Conservation (phyloP, 495 filamentous ascomycete species). For the Daldinia childiae region DNA sequence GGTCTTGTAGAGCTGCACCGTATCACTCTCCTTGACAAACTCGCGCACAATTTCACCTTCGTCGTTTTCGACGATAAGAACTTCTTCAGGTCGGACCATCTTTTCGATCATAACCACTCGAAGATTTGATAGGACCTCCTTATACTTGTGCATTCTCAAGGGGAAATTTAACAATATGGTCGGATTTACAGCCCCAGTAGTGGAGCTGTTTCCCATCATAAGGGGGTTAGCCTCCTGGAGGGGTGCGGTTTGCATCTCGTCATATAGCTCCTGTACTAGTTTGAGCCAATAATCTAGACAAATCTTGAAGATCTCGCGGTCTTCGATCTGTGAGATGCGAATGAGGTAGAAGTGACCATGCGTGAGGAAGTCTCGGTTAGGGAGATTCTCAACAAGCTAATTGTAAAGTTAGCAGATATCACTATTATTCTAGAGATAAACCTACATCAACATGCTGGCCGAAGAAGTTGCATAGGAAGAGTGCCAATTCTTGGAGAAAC, state of each 20-base stretch:
- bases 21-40: slow-evolving; percentile 99
- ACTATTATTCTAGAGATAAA: slow-evolving; percentile 27
- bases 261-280: slow-evolving; percentile 96
- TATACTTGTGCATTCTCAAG: slow-evolving; percentile 96
- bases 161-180: slow-evolving; percentile 83
- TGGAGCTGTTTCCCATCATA: slow-evolving; percentile 67
- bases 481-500: slow-evolving; percentile 93
- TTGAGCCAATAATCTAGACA: slow-evolving; percentile 99
- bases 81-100: slow-evolving; percentile 98
- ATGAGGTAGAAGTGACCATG: slow-evolving; percentile 99
- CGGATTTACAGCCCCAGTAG: slow-evolving; percentile 83
- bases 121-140: slow-evolving; percentile 90
- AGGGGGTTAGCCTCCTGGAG: slow-evolving; percentile 91
- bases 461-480: slow-evolving; percentile 97
- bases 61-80: slow-evolving; percentile 99
- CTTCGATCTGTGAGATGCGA: slow-evolving; percentile 96
- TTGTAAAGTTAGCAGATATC: slow-evolving; percentile 39
- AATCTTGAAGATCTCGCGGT: slow-evolving; percentile 99
- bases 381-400: slow-evolving; percentile 92
- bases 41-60: slow-evolving; percentile 99
- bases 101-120: slow-evolving; percentile 99
- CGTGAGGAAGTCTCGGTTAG: slow-evolving; percentile 90
- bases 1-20: slow-evolving; percentile 98
- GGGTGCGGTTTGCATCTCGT: slow-evolving; percentile 96
- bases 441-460: slow-evolving; percentile 86